Base-by-base conservation (phyloP, 2,329 filamentous ascomycete genomes). In the Hypoxylon sp. region DNA sequence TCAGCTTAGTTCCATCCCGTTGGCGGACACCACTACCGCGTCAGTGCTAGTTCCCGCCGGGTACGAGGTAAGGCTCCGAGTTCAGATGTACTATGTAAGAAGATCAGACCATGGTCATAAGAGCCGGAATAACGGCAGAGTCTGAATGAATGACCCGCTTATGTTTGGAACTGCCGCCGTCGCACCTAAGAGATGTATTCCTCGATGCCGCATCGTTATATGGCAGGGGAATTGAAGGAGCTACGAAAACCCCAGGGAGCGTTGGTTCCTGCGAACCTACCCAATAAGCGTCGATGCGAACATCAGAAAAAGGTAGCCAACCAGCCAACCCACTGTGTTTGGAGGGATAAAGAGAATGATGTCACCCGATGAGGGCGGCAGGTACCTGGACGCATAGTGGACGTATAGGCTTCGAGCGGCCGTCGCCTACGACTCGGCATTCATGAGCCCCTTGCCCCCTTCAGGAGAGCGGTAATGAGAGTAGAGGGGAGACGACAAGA, bases 111-210 rank as follows among this genome's bases (percentile, higher is more conserved):
- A 48, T 58, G 64, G 56, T 50, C 50, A 5, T 17, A 44, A 39
- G 44, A 22, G n/a, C 22, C 28, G 46, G 47, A 55, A 59, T 43
- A 53, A 22, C 15, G 32, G 44, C 24, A 22, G 30, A 49, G 13
- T 51, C 46, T 53, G 56, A 52, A 26, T 52, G 48, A 64, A 62
- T 15, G 55, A 15, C 28, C 8, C 26, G 22, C 13, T 60, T 41
- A 19, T 24, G 17, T 48, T 39, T 62, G 55, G 64, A 67, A 64
- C 64, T 68, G 64, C 67, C 64, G 64, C 65, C 37, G 67, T 64
- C 54, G 62, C 57, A 59, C 56, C 37, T 64, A 46, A 19, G 37
- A 43, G 20, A 20, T 43, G 37, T 59, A 17, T 57, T 54, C 26
- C 47, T 61, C 48, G 64, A 56, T 49, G 50, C 47, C 46, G 61